Base-by-base conservation (phyloP, 768 basidiomycete genomes). In the Arthromyces matolae region DNA sequence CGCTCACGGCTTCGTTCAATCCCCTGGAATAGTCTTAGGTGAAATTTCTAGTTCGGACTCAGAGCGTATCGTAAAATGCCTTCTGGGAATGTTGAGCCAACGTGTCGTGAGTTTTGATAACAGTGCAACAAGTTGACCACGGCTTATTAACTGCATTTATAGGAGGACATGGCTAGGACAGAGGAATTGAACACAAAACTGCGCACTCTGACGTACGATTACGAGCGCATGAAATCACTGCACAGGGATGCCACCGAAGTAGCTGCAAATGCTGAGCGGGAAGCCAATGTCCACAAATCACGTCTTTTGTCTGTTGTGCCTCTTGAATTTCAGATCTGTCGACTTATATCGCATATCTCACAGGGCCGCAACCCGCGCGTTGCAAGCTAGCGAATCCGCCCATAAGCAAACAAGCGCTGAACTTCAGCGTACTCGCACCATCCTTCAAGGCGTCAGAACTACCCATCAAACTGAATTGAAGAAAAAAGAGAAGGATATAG, bases 401-500 rank as follows among this genome's bases (percentile, higher is more conserved):
- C 85, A 89, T 57, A 91, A 86, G 52, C 81, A 85, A 55, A 86
- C 86, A 1, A 71, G 73, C 5, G 65, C 71, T 1, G 87, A 90
- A 51, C 76, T 91, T 2, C 84, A 86, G 56, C 83, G 86, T 20
- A 81, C 83, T n/a, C 79, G 84, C 36, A 77, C 80, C 1, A 64
- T 81, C 0, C 59, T 93, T 9, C 87, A 89, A 53, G 78, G 78
- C 8, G 69, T 89, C 10, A 81, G 91, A 20, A 72, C 80, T 32
- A 78, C 83, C 0, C 80, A 89, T 52, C 75, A 79, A 47, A 72
- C 74, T 28, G 91, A 93, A 60, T 61, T 89, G 27, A 90, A 84
- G 75, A 87, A 86, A 71, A 80, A 79, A 58, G 90, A 93, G 55
- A 85, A 84, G 54, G 89, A 93, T 32, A 65, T 83, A 14, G 89